phyloP scores from a whole-genome alignment of 352 stramenopile genomes.

The Pythium rishiriense region DNA sequence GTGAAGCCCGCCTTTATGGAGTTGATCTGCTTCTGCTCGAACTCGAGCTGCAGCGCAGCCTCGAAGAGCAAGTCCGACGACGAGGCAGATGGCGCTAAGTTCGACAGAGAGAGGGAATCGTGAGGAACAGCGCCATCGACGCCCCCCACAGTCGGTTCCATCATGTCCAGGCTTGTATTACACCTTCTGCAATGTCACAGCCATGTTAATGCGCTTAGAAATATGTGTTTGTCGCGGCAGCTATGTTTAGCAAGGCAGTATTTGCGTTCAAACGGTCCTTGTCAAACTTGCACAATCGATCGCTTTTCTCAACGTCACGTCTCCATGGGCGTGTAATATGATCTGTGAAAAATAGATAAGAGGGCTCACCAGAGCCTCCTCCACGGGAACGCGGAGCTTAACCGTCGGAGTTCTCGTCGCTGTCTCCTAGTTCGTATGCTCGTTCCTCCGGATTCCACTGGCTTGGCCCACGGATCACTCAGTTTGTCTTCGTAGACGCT shows the following conservation, averaged over 20 bases:
- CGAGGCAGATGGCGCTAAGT: background rate
- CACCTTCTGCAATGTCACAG: background rate
- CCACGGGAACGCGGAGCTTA: conserved; percentile 18
- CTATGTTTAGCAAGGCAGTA: conserved; percentile 1
- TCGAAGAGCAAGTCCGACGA: conserved; percentile 19
- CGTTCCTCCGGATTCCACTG: conserved; percentile 8
- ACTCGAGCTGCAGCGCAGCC: conserved; percentile 16
- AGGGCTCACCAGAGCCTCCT: conserved; percentile 27
- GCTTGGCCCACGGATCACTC: conserved; percentile 9
- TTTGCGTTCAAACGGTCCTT: background rate
- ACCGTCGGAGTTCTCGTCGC: conserved; percentile 7
- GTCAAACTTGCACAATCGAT: background rate
- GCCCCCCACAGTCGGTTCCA: background rate
- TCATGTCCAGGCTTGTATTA: background rate
- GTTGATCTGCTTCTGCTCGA: conserved; percentile 21
- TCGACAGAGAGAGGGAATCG: background rate
- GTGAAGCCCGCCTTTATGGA: conserved; percentile 16
- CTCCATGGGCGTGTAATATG: conserved; percentile 13
- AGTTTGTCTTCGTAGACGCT: conserved; percentile 12
- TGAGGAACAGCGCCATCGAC: background rate
- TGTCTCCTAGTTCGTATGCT: conserved; percentile 24
- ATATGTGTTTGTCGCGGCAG: background rate
- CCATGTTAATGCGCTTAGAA: background rate
- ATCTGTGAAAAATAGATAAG: conserved; percentile 22
- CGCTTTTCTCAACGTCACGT: background rate